These are phyloP conservation scores for Barnettozyma siamensis DNA, from an alignment of 805 yeast species.

Conservation along the genomic window DNA sequence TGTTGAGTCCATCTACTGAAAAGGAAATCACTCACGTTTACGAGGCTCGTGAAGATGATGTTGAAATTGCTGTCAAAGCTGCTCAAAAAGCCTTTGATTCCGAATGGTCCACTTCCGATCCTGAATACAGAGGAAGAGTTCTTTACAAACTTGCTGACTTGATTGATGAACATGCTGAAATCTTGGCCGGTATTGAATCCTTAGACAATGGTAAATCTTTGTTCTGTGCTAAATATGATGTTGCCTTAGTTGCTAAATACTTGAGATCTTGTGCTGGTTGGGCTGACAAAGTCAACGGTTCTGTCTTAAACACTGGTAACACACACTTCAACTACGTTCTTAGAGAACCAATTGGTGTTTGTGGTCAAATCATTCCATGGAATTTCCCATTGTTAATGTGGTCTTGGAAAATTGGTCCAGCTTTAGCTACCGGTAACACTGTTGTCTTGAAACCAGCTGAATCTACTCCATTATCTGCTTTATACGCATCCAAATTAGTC, in stretches of 20 bases:
- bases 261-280: conserved; percentile 82
- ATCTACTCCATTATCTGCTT: conserved; percentile 78
- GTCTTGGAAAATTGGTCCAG: conserved; percentile 86
- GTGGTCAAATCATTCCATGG: conserved; percentile 91
- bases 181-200: conserved; percentile 78
- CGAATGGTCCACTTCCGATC: conserved; percentile 67
- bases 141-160: conserved; percentile 72
- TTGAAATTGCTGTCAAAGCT: conserved; percentile 79
- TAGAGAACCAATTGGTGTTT: conserved; percentile 83
- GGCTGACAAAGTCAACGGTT: conserved; percentile 66
- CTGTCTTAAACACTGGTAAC: conserved; percentile 53
- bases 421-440: conserved; percentile 80
- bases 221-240: conserved; percentile 68
- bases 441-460: conserved; percentile 84
- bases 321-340: conserved; percentile 59
- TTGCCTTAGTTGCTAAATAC: conserved; percentile 61
- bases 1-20: conserved; percentile 69
- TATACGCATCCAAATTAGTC: conserved; percentile 57
- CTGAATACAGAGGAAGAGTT: conserved; percentile 54
- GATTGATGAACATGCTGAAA: conserved; percentile 67
- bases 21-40: conserved; percentile 61
- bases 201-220: conserved; percentile 87
- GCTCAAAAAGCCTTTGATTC: conserved; percentile 72
- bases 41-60: conserved; percentile 72
- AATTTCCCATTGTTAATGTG: conserved; percentile 87